Base-by-base conservation (phyloP, 805 yeast genomes). In the Barnettozyma wickerhamii region DNA sequence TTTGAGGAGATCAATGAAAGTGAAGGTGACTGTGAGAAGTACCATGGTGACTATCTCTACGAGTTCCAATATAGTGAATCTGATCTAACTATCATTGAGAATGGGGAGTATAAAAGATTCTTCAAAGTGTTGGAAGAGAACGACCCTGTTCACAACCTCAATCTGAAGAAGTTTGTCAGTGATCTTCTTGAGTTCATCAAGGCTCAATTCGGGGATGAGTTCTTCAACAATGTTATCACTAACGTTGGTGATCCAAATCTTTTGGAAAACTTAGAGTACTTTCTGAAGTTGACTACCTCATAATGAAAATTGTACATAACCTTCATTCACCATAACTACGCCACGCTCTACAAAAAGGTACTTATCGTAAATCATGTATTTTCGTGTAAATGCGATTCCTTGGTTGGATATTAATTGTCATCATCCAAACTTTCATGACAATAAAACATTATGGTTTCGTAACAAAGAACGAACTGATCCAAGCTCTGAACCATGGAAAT, bases 401-500 rank as follows among this genome's bases (percentile, higher is more conserved):
- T n/a, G n/a, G n/a, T 12, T 33, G 19, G 19, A 21, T 30, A 13
- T 29, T n/a, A 29, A 27, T 20, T 13, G 6, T 12, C 26, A 19
- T 7, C 21, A 19, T 17, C 26, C 5, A 19, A 19, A n/a, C n/a
- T n/a, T 24, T 35, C 18, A 35, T 35, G n/a, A 15, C 28, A 35
- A 42, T 53, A 65, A 35, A 53, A 54, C 34, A 65, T 39, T 24
- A 67, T 37, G 41, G 77, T 66, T 46, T 87, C 93, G 59, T 87
- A 86, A 58, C 91, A 81, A 46, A 80, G 71, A 18, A 82, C 67
- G 50, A 74, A 84, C 60, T 86, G 95, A 44, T 82, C 78, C 44
- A 85, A 69, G 53, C 79, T 83, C 57, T 86, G 95, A 12, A 87
- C 95, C 93, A 86, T 86, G 5, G 89, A 79, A 19, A 86, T 69